phyloP scores from a whole-genome alignment of 177 flowering plant genomes.

The Vitis hybrid region DNA sequence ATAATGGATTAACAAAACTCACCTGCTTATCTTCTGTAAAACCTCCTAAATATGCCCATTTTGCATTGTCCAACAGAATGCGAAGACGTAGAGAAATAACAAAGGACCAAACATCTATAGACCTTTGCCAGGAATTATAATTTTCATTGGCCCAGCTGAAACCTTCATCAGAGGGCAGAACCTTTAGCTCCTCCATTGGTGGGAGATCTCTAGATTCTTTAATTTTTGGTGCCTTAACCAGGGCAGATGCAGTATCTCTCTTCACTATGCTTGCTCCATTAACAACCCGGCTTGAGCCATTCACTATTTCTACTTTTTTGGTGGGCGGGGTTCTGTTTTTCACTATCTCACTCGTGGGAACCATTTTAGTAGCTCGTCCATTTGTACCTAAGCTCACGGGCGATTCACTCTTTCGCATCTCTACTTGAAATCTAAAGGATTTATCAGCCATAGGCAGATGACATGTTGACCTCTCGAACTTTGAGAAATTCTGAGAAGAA shows the following conservation, averaged over 20 bases:
- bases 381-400: slow-evolving; percentile 34
- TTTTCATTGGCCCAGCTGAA: slow-evolving; percentile 94
- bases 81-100: slow-evolving; percentile 77
- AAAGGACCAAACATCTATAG: slow-evolving; percentile 84
- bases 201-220: slow-evolving; percentile 39
- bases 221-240: slow-evolving; percentile 27
- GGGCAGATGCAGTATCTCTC: slow-evolving; percentile 32
- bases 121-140: slow-evolving; percentile 70
- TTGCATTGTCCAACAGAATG: slow-evolving; percentile 73
- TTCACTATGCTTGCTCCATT: slow-evolving; percentile 59
- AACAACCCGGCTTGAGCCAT: slow-evolving; percentile 44
- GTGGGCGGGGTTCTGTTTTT: slow-evolving; percentile 19
- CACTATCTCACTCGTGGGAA: slow-evolving; percentile 48
- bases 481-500: slow-evolving; percentile 20
- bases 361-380: slow-evolving; percentile 64
- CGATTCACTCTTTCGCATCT: slow-evolving; percentile 44
- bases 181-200: slow-evolving; percentile 55
- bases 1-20: slow-evolving; percentile 8
- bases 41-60: slow-evolving; percentile 89
- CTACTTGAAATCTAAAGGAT: slow-evolving; percentile 30
- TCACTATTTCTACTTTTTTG: slow-evolving; percentile 26
- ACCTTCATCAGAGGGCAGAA: slow-evolving; percentile 79
- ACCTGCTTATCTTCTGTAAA: slow-evolving; percentile 91
- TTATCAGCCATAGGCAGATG: slow-evolving; percentile 14
- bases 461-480: slow-evolving; percentile 14